Base-by-base conservation (phyloP, 2,329 filamentous ascomycete species). In the Leptographium wingfieldii region DNA sequence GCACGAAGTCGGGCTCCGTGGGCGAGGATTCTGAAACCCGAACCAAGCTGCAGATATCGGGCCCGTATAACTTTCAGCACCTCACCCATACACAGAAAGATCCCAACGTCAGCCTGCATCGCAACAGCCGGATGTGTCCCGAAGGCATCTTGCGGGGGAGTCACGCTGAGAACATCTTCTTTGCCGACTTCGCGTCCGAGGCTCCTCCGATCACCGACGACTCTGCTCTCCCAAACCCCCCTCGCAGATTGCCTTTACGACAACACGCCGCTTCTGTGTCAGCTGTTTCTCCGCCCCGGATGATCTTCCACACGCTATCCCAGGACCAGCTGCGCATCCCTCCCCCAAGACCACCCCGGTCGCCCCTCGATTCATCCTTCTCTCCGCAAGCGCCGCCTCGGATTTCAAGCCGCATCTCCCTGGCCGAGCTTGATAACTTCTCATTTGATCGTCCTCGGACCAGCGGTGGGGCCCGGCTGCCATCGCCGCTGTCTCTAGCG, bases 61-160 rank as follows among this genome's bases (percentile, higher is more conserved):
- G 74, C 1, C 83, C 83, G 3, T 86, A 83, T 70, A 85, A 86
- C 72, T 86, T 86, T 62, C 82, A 85, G 67, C 83, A 86, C 69
- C 75, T 86, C 40, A 77, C 80, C 4, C 82, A 85, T 67, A 82
- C 79, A 14, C 73, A 76, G 14, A 77, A 77, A 55, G 77, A 83
- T 35, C 73, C 77, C 56, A 61, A 78, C 3, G 70, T 75, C 4
- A 72, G 72, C 59, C 62, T 76, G 7, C 71, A 74, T 51, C 69
- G 72, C 33, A 65, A 70, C 3, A 77, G 72, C 64, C 73, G 73
- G 19, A 69, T 70, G 62, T 65, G 67, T 31, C 72, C 72, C 3
- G 69, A 69, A 25, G 71, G 72, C 25, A 68, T 70, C 22, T 58
- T 74, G 56, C 72, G 68, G 55, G 73, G 71, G 19, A 71, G 72